Evolutionary conservation across 2,329 filamentous ascomycete genomes (phyloP).

Genomic region (Ambrosiella xylebori): DNA sequence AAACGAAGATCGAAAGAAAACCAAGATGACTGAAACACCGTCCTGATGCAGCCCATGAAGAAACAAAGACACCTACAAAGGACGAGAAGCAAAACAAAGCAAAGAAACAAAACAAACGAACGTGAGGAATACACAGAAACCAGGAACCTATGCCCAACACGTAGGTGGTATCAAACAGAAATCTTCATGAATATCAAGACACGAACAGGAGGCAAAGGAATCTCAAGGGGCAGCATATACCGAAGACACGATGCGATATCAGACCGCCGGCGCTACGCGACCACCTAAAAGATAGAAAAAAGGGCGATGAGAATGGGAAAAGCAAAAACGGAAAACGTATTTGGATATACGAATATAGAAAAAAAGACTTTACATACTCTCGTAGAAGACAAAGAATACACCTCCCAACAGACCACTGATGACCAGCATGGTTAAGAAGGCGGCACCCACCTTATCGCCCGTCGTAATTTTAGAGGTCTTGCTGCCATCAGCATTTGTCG

Average conservation of each 20-base stretch:
- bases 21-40: constrained; percentile 8
- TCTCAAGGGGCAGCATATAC: neutral
- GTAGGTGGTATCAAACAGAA: neutral
- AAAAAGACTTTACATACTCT: constrained; percentile 12
- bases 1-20: neutral
- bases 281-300: constrained; percentile 2
- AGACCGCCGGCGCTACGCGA: neutral
- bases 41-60: constrained; percentile 6
- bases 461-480: constrained; percentile 25
- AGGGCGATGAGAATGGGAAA: constrained; percentile 5
- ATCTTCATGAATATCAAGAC: neutral
- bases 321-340: constrained; percentile 2
- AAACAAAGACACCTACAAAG: neutral
- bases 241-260: neutral
- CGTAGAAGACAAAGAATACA: constrained; percentile 26
- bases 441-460: constrained; percentile 37
- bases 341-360: constrained; percentile 1
- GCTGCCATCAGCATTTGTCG: constrained; percentile 19
- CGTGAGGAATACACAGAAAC: neutral
- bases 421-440: constrained; percentile 35
- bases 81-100: neutral
- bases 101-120: neutral
- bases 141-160: neutral
- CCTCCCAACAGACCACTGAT: constrained; percentile 31
- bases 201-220: neutral